phyloP scores from a whole-genome alignment of 352 stramenopile genomes.

The Phytopythium oedochilum region DNA sequence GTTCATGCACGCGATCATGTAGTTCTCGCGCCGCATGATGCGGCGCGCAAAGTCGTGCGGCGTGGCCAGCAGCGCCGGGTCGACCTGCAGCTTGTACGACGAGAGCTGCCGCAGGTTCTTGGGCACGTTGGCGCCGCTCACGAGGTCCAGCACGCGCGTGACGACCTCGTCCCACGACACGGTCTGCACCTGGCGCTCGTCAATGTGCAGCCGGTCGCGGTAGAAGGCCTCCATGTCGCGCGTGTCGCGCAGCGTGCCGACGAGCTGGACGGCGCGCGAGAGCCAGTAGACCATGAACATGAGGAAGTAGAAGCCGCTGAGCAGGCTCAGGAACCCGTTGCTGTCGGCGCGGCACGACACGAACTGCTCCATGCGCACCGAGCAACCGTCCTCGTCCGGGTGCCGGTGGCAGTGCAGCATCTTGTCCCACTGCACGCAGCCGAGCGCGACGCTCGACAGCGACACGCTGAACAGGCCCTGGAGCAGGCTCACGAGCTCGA shows the following conservation, averaged over 20 bases:
- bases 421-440: conserved; percentile 93
- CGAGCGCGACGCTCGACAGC: conserved; percentile 93
- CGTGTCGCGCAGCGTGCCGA: conserved; percentile 82
- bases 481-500: conserved; percentile 89
- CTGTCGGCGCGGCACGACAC: conserved; percentile 55
- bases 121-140: conserved; percentile 57
- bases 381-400: conserved; percentile 76
- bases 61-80: conserved; percentile 66
- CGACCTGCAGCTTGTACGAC: conserved; percentile 78
- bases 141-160: conserved; percentile 71
- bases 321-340: conserved; percentile 48
- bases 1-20: conserved; percentile 98
- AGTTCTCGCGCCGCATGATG: conserved; percentile 99
- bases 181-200: conserved; percentile 76
- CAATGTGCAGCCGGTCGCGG: conserved; percentile 87
- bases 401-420: conserved; percentile 80
- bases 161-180: conserved; percentile 90
- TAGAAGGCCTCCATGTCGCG: conserved; percentile 92
- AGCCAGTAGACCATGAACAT: conserved; percentile 94
- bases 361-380: conserved; percentile 63
- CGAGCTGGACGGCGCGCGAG: conserved; percentile 78
- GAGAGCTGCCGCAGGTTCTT: conserved; percentile 85
- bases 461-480: conserved; percentile 96
- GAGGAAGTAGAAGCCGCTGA: conserved; percentile 90
- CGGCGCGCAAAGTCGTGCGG: conserved; percentile 91